Evolutionary conservation across 2,329 filamentous ascomycete species (phyloP), one percentile per base, ranked within the genome.

Genomic region (Talaromyces sp.): DNA sequence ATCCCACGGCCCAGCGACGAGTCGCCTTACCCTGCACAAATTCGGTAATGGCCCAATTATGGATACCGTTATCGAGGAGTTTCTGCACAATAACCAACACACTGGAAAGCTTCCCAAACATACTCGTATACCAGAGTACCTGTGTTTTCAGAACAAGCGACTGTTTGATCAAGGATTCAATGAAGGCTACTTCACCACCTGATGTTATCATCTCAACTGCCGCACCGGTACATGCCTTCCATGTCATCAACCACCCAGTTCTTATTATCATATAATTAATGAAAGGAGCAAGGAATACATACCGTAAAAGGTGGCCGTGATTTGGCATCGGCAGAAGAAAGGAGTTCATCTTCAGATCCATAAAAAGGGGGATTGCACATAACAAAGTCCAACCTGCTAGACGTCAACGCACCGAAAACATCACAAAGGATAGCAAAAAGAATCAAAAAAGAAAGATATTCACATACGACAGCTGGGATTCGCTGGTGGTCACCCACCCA

Each of bases 351-450:
- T 3, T 85, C 79, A 0, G 91, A 93, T n/a, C 83, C 77, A 80
- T 97, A 98, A 79, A 99, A 99, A 0, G 95, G 95, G 0, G 95
- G 95, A 70, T 99, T 99, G 68, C 90, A 94, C 88, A 98, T 96
- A 66, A 87, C 88, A 74, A 98, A 97, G 73, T 94, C 89, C 50
- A 96, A 49, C 24, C 65, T 64, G 57, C 35, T n/a, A 54, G 24
- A n/a, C 33, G 37, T 62, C 19, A 65, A 37, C 49, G 11, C 24
- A 45, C 19, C 24, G 24, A 33, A 54, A 49, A 49, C 6, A 9
- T 11, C 27, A 54, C 27, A 9, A 24, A 22, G 22, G 13, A 31
- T 24, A 4, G 11, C 4, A 41, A n/a, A 39, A 39, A 56, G 43
- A 59, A 62, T 19, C 13, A 47, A 2, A 45, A 62, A 58, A 50